These are phyloP conservation scores for Rhizopogon salebrosus DNA, from an alignment of 768 basidiomycete species.

Conservation along the genomic window DNA sequence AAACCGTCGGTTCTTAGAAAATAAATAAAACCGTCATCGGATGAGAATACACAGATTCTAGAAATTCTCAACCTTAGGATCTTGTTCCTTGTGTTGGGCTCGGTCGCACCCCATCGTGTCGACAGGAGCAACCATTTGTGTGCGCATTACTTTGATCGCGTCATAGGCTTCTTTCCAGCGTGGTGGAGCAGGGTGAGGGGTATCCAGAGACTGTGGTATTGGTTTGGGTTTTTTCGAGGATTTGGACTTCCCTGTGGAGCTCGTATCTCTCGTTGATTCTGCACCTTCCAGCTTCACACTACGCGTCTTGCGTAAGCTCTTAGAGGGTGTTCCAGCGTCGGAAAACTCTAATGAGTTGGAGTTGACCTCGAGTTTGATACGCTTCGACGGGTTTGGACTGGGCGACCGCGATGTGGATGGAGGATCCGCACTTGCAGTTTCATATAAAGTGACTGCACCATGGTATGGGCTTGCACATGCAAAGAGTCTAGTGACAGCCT, in stretches of 20 bases:
- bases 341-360: constrained; percentile 4
- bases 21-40: not conserved
- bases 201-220: constrained; percentile 47
- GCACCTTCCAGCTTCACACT: not conserved
- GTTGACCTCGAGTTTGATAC: constrained; percentile 23
- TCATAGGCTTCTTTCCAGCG: constrained; percentile 69
- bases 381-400: constrained; percentile 22
- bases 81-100: constrained; percentile 56
- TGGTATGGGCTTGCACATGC: constrained; percentile 41
- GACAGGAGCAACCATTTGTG: constrained; percentile 72
- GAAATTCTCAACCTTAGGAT: constrained; percentile 52
- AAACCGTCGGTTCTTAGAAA: constrained; percentile 66
- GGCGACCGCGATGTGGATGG: constrained; percentile 12
- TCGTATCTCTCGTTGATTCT: not conserved
- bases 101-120: constrained; percentile 89
- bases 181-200: constrained; percentile 62
- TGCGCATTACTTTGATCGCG: constrained; percentile 72
- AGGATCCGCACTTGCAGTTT: constrained; percentile 16
- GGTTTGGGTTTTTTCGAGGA: constrained; percentile 52
- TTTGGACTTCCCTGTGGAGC: not conserved
- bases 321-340: not conserved
- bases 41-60: not conserved
- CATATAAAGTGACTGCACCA: constrained; percentile 37
- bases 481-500: constrained; percentile 28
- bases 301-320: not conserved